Evolutionary conservation across 306 rosid genomes (phyloP), one percentile per base, ranked within the genome.

Genomic region (Echinosophora koreensis): DNA sequence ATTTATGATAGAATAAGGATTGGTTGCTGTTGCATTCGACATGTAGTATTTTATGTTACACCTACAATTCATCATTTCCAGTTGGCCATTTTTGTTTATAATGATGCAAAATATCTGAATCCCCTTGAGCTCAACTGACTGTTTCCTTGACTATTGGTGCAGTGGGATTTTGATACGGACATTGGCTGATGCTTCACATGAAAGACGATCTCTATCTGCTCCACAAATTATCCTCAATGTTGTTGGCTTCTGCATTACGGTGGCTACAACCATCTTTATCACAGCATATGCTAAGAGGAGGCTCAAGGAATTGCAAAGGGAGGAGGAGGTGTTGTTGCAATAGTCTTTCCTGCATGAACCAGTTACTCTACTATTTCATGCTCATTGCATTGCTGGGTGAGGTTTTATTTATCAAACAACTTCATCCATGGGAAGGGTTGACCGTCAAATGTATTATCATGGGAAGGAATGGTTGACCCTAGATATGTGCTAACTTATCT

Each of bases 161-260:
- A 96, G 99, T 50, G 99, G 99, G 64, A 92, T 91, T 74, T 74
- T 96, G 61, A 92, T 96, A 71, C 75, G 78, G 81, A 89, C 99
- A 18, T 74, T 96, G 72, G 99, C 97, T 5, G 90, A 96, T 51
- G 98, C 98, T 74, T 90, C 98, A 4, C 77, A 87, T 16, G 93
- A 91, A 56, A 83, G 76, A 56, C 98, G 46, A 4, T 80, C 89
- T 61, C 89, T 96, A 59, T 84, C 99, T 0, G 89, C 97, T 15
- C 88, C 85, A 1, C 98, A 96, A 69, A 96, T 96, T 14, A 83
- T 85, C 68, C 86, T 96, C 77, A 96, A 87, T 35, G 88, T 80
- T 13, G 32, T 83, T 3, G 97, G 99, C 42, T 92, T 92, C 71
- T 69, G 87, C 14, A n/a, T 81, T n/a, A 89, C 99, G 28, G 88